These are phyloP conservation scores for Beauveria rudraprayagi DNA, from an alignment of 2,329 filamentous ascomycete species.

Conservation along the genomic window DNA sequence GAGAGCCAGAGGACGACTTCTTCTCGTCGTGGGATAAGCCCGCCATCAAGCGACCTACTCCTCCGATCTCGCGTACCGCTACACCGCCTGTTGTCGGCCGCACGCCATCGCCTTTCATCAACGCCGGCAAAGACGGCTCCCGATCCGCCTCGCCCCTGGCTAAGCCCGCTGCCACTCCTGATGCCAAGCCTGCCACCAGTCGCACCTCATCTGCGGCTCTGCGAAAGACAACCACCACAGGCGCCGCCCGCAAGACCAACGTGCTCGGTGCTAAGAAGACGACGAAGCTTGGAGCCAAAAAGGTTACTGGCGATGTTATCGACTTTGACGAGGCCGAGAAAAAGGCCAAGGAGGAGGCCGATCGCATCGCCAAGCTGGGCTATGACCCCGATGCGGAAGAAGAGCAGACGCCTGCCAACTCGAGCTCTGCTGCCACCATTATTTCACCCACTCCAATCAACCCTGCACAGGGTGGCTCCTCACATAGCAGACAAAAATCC, in stretches of 20 bases:
- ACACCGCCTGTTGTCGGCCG: slow-evolving; percentile 77
- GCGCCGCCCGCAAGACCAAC: slow-evolving; percentile 69
- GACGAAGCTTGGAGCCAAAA: slow-evolving; percentile 84
- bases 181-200: slow-evolving; percentile 54
- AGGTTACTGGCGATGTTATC: slow-evolving; percentile 69
- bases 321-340: slow-evolving; percentile 97
- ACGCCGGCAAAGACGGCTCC: slow-evolving; percentile 62
- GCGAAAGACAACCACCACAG: slow-evolving; percentile 59
- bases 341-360: slow-evolving; percentile 94
- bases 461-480: slow-evolving; percentile 49
- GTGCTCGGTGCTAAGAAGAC: slow-evolving; percentile 81
- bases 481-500: slow-evolving; percentile 50
- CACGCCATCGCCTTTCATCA: slow-evolving; percentile 85
- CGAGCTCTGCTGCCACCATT: slow-evolving; percentile 52
- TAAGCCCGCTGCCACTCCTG: slow-evolving; percentile 41
- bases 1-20: slow-evolving; percentile 88
- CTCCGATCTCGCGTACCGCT: slow-evolving; percentile 80
- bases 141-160: slow-evolving; percentile 78
- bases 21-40: slow-evolving; percentile 99
- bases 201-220: slow-evolving; percentile 74
- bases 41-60: slow-evolving; percentile 90
- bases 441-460: slow-evolving; percentile 68
- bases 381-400: slow-evolving; percentile 89
- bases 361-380: slow-evolving; percentile 88
- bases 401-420: slow-evolving; percentile 37